These are phyloP conservation scores for Backusella morwellensis DNA, from an alignment of 192 early-diverging fungal species.

Conservation along the genomic window DNA sequence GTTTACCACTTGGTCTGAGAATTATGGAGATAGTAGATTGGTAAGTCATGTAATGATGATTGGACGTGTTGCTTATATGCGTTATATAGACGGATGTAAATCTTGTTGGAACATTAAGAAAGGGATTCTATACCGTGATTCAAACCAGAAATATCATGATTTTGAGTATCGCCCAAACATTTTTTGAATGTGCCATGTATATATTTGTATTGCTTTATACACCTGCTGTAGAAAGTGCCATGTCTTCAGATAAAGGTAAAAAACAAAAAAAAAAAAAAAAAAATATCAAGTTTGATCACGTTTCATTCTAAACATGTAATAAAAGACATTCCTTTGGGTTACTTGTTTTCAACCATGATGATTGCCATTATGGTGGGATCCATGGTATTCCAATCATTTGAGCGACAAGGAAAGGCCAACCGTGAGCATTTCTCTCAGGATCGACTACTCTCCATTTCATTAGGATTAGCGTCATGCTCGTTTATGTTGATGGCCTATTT, in stretches of 20 bases:
- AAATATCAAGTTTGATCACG: background rate
- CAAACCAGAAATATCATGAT: conserved; percentile 39
- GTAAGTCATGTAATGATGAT: background rate
- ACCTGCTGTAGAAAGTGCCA: conserved; percentile 47
- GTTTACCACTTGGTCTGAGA: conserved; percentile 62
- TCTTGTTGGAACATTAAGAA: conserved; percentile 16
- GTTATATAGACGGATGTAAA: background rate
- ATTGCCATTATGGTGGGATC: conserved; percentile 54
- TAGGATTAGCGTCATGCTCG: conserved; percentile 36
- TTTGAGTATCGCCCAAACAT: conserved; percentile 55
- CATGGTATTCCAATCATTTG: conserved; percentile 37
- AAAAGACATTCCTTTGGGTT: conserved; percentile 43
- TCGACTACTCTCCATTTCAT: conserved; percentile 33
- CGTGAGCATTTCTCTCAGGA: background rate
- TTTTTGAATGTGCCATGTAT: conserved; percentile 67
- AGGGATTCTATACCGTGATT: conserved; percentile 8
- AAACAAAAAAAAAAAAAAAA: background rate
- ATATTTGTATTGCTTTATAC: conserved; percentile 61
- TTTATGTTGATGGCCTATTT: conserved; percentile 39
- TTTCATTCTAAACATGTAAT: conserved; percentile 20
- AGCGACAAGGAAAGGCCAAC: conserved; percentile 16
- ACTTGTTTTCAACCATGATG: conserved; percentile 56
- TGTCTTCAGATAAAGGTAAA: conserved; percentile 3
- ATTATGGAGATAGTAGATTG: conserved; percentile 55
- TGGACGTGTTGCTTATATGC: too few species aligned